Conservation (phyloP, 73 alveolate species). For the Symbiodinium natans region DNA sequence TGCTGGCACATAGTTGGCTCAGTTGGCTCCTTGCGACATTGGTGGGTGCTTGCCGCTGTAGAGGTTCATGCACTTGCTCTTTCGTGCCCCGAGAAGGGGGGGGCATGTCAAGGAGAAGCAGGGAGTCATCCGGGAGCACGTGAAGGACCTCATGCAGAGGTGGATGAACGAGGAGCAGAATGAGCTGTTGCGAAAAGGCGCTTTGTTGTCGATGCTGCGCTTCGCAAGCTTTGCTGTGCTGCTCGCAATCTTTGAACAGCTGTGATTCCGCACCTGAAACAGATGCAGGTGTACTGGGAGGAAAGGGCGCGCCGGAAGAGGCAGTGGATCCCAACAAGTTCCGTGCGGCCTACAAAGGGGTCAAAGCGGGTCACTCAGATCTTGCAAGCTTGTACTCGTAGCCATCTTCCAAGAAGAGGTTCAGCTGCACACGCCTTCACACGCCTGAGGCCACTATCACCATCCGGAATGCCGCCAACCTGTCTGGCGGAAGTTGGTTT, state of each 20-base stretch:
- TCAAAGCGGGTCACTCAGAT: neutral
- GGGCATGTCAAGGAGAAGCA: constrained; percentile 91
- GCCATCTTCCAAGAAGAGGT: neutral
- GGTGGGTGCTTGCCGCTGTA: too few species aligned
- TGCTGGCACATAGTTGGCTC: too few species aligned
- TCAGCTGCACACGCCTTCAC: neutral
- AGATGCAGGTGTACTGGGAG: constrained; percentile 25
- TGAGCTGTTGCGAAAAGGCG: constrained; percentile 74
- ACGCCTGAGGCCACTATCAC: constrained; percentile 26
- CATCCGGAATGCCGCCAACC: constrained; percentile 76
- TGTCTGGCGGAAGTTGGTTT: constrained; percentile 68
- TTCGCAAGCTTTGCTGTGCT: too few species aligned
- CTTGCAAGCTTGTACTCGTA: neutral
- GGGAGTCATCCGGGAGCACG: constrained; percentile 7
- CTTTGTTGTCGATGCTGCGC: neutral
- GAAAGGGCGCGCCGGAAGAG: constrained; percentile 31
- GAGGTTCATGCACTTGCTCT: too few species aligned
- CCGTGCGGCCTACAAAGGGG: constrained; percentile 49
- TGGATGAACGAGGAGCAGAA: constrained; percentile 82
- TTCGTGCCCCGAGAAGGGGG: too few species aligned
- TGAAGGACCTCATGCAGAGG: constrained; percentile 35
- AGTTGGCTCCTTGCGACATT: too few species aligned
- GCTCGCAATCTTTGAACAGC: too few species aligned
- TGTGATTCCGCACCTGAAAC: neutral
- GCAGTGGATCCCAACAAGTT: constrained; percentile 73